Evolutionary conservation across 345 rosid genomes (phyloP), one percentile per base, ranked within the genome.

Genomic region (Raphanus sativus): DNA sequence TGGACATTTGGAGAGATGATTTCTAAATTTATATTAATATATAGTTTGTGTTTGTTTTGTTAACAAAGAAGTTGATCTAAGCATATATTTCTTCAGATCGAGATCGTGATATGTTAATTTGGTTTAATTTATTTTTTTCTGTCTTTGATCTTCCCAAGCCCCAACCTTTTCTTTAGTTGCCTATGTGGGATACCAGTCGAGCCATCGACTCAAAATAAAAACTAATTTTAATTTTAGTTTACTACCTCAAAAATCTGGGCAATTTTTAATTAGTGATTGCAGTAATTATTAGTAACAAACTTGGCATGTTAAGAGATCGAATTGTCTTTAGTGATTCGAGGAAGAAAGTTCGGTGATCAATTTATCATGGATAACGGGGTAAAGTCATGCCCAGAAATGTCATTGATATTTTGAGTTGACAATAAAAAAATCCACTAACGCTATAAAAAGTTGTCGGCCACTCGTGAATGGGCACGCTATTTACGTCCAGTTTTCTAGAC

Each of bases 1-100:
- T 65, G 60, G 81, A 65, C 81, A 64, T 71, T 17, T 64, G 75
- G 8, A 65, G 76, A 65, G 81, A 58, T 33, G 34, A 26, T 40
- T 65, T 77, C 50, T 32, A 65, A 56, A 30, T 3, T 28, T 21
- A 50, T 56, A 24, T 52, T 55, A n/a, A 15, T 50, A 50, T n/a
- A 50, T 5, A 1, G 54, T 56, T 56, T 24, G 6, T 24, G 52
- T 50, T 48, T 50, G 55, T n/a, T 50, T 58, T 58, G 32, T 10
- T 24, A 58, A 58, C 62, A 30, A 56, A 11, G n/a, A 9, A 25
- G 25, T 58, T 4, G 30, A 58, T 10, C 1, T 58, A 58, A 58
- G 13, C 29, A 36, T 36, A 36, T 2, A 36, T 3, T 1, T 58
- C 61, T 58, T 58, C 32, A 26, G 32, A 58, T 9, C 29, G 29